A percentile compares a stretch with the other conserved stretches of the same genome.
phyloP scores from a whole-genome alignment of 495 filamentous ascomycete genomes.

The Cercophora sp. region DNA sequence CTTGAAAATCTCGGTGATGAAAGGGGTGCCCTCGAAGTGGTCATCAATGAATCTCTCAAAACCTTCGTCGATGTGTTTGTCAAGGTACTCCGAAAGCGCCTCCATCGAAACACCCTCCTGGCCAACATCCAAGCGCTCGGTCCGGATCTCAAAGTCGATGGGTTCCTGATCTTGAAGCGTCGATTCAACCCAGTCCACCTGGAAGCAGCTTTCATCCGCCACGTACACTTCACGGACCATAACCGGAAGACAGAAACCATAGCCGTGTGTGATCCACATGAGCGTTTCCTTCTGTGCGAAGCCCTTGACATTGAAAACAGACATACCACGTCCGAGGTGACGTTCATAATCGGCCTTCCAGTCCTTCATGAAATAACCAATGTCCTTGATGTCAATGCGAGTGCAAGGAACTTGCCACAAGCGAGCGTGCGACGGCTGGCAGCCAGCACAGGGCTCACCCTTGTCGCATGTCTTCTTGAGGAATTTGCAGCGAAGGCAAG shows the following conservation, averaged over 20 bases:
- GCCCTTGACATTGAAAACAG: conserved; percentile 89
- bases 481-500: conserved; percentile 94
- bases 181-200: conserved; percentile 83
- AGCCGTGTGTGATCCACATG: conserved; percentile 84
- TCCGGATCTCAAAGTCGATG: conserved; percentile 75
- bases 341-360: conserved; percentile 94
- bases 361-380: conserved; percentile 96
- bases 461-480: conserved; percentile 97
- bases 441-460: conserved; percentile 88
- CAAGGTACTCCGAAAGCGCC: conserved; percentile 79
- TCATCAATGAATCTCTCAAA: conserved; percentile 91
- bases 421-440: conserved; percentile 86
- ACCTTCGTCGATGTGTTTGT: conserved; percentile 82
- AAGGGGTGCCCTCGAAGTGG: conserved; percentile 89
- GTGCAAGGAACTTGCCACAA: conserved; percentile 96
- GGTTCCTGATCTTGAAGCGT: conserved; percentile 61
- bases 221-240: conserved; percentile 88
- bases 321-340: conserved; percentile 79
- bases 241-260: conserved; percentile 82
- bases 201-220: conserved; percentile 86
- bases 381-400: conserved; percentile 94
- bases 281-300: conserved; percentile 75
- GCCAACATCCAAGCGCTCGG: conserved; percentile 78
- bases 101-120: conserved; percentile 75
- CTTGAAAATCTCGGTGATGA: conserved; percentile 90